A percentile compares a stretch with the other conserved stretches of the same genome.
These are phyloP conservation scores for Phytophthora pisi DNA, from an alignment of 352 stramenopile species.

Conservation along the genomic window DNA sequence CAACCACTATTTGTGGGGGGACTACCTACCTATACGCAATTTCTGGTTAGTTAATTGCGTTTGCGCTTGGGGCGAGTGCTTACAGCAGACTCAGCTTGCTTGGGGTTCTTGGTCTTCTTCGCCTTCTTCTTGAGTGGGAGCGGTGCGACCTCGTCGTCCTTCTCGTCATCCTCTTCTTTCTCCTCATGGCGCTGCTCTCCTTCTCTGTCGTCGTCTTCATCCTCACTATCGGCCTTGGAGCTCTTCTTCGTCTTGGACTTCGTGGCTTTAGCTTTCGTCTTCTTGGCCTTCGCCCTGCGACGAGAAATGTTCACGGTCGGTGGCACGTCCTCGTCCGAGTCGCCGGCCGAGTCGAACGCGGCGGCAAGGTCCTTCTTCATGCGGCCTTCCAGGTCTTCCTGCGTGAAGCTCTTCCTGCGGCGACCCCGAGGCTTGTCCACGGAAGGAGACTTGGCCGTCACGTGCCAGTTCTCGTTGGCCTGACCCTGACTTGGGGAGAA, in stretches of 20 bases:
- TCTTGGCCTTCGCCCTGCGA: constrained; percentile 36
- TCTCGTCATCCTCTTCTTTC: constrained; percentile 24
- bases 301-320: constrained; percentile 22
- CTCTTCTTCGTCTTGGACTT: constrained; percentile 5
- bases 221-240: constrained; percentile 7
- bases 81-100: constrained; percentile 25
- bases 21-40: not conserved
- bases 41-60: constrained; percentile 28
- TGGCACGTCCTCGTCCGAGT: constrained; percentile 30
- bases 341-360: constrained; percentile 43
- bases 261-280: constrained; percentile 30
- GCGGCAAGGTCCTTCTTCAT: constrained; percentile 68
- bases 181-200: not conserved
- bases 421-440: constrained; percentile 32
- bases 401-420: constrained; percentile 42
- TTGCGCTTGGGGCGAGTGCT: constrained; percentile 46
- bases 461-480: constrained; percentile 49
- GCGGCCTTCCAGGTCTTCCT: constrained; percentile 62
- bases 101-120: constrained; percentile 34
- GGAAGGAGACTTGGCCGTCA: constrained; percentile 63
- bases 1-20: too few species aligned
- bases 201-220: constrained; percentile 16
- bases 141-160: constrained; percentile 40
- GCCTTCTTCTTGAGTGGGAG: constrained; percentile 58
- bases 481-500: constrained; percentile 62